These are phyloP conservation scores for Chaetoscypha palmicola DNA, from an alignment of 2,329 filamentous ascomycete genomes.

Conservation along the genomic window DNA sequence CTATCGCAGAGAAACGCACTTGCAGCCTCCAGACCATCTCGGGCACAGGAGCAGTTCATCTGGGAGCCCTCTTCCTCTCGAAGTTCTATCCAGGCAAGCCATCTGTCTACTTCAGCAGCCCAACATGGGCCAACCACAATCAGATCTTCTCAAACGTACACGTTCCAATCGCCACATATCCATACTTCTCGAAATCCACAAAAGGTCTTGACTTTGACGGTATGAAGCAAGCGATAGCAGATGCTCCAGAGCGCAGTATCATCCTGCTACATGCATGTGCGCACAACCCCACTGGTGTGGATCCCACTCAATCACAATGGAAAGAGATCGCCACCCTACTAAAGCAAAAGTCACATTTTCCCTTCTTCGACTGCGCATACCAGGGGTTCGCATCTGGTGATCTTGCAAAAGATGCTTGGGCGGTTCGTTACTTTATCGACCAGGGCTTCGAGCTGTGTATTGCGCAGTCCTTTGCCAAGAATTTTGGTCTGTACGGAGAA, in stretches of 20 bases:
- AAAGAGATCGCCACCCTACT: slow-evolving; percentile 77
- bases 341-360: slow-evolving; percentile 75
- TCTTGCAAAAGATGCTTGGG: slow-evolving; percentile 75
- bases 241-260: slow-evolving; percentile 72
- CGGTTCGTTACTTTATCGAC: slow-evolving; percentile 90
- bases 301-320: slow-evolving; percentile 92
- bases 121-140: slow-evolving; percentile 98
- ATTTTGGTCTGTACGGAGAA: slow-evolving; percentile 95
- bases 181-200: slow-evolving; percentile 86
- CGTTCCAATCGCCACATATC: slow-evolving; percentile 73
- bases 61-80: slow-evolving; percentile 87
- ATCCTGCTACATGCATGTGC: slow-evolving; percentile 92
- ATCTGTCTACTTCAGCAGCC: slow-evolving; percentile 83
- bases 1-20: slow-evolving; percentile 74
- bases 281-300: slow-evolving; percentile 96
- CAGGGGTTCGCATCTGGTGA: slow-evolving; percentile 95
- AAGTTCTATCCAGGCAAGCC: slow-evolving; percentile 77
- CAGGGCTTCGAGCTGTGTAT: slow-evolving; percentile 85
- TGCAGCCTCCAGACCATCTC: slow-evolving; percentile 91
- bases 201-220: slow-evolving; percentile 88
- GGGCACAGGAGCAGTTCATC: slow-evolving; percentile 88
- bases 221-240: slow-evolving; percentile 65
- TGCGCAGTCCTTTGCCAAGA: slow-evolving; percentile 95
- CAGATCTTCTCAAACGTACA: slow-evolving; percentile 94
- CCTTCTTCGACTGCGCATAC: slow-evolving; percentile 97